A percentile compares a stretch with the other conserved stretches of the same genome.
These are phyloP conservation scores for Crithidia acanthocephali DNA, from an alignment of 208 protist genomes.

Conservation along the genomic window DNA sequence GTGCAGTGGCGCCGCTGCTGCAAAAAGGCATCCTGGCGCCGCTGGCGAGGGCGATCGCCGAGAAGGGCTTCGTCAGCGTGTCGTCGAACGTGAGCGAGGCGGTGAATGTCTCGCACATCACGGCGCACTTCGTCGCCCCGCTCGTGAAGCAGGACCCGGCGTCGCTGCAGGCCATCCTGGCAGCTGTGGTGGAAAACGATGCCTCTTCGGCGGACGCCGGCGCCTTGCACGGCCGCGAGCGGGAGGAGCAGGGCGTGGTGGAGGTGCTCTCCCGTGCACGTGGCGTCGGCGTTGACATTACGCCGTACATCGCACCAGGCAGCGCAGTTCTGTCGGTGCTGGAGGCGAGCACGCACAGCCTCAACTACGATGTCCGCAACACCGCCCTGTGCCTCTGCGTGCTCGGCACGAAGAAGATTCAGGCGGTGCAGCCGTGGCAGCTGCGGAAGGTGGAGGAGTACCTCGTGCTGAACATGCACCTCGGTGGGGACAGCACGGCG, in stretches of 20 bases:
- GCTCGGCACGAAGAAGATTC: slow-evolving; percentile 56
- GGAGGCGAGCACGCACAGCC: slow-evolving; percentile 44
- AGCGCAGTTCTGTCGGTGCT: slow-evolving; percentile 46
- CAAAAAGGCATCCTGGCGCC: slow-evolving; percentile 52
- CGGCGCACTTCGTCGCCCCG: slow-evolving; percentile 80
- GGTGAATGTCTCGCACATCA: slow-evolving; percentile 67
- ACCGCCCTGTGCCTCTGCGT: slow-evolving; percentile 72
- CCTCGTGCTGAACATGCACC: slow-evolving; percentile 78
- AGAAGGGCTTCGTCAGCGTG: slow-evolving; percentile 49
- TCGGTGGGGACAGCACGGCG: slow-evolving; percentile 79
- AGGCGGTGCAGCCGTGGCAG: slow-evolving; percentile 69
- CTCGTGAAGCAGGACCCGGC: slow-evolving; percentile 53
- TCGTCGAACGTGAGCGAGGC: slow-evolving; percentile 52
- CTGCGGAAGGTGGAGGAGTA: slow-evolving; percentile 77
- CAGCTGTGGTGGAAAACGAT: slow-evolving; percentile 19
- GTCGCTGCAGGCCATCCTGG: slow-evolving; percentile 34
- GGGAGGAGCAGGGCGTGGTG: slow-evolving; percentile 72
- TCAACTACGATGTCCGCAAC: slow-evolving; percentile 70
- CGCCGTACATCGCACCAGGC: slow-evolving; percentile 46
- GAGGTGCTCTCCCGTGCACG: slow-evolving; percentile 74
- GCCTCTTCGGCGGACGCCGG: background rate
- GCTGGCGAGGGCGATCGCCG: slow-evolving; percentile 55
- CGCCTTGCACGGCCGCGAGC: slow-evolving; percentile 20
- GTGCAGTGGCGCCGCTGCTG: slow-evolving; percentile 27
- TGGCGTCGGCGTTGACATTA: slow-evolving; percentile 62